Evolutionary conservation across 306 rosid species (phyloP).

Genomic region (Vigna radiata): DNA sequence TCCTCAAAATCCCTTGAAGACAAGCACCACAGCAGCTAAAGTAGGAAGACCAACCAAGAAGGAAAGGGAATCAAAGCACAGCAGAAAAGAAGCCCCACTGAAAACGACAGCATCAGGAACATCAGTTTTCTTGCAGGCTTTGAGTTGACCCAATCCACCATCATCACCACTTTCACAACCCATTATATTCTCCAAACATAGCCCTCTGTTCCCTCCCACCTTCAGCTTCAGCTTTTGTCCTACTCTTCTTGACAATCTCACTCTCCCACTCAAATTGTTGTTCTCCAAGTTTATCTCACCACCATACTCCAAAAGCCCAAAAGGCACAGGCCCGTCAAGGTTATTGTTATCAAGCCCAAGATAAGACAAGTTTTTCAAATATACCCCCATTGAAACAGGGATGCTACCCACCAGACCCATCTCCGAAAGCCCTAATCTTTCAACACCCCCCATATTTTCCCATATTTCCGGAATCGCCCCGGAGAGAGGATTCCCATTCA

Average conservation of each 20-base stretch:
- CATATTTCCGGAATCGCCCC: constrained; percentile 82
- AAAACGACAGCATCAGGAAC: constrained; percentile 52
- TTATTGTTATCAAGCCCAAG: constrained; percentile 76
- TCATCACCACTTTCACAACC: not conserved
- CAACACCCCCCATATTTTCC: constrained; percentile 61
- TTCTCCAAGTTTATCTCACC: constrained; percentile 82
- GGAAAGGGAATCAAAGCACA: constrained; percentile 48
- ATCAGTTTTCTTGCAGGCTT: constrained; percentile 50
- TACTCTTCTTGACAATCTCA: constrained; percentile 49
- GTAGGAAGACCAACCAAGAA: not conserved
- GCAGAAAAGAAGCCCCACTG: constrained; percentile 48
- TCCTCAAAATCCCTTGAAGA: constrained; percentile 43
- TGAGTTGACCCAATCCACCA: constrained; percentile 41
- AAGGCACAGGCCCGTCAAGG: constrained; percentile 76
- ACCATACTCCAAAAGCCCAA: constrained; percentile 54
- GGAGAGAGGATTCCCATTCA: constrained; percentile 76
- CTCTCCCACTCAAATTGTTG: constrained; percentile 74
- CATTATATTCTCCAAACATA: constrained; percentile 58
- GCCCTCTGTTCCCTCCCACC: constrained; percentile 68
- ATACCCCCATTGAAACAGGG: constrained; percentile 73
- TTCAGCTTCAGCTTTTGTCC: constrained; percentile 64
- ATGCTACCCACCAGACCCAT: constrained; percentile 70
- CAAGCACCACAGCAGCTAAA: constrained; percentile 26
- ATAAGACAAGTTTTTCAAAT: constrained; percentile 62
- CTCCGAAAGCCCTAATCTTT: constrained; percentile 72